Conservation (phyloP, 805 yeast genomes). For the Isabelozyma pseudorhagii region DNA sequence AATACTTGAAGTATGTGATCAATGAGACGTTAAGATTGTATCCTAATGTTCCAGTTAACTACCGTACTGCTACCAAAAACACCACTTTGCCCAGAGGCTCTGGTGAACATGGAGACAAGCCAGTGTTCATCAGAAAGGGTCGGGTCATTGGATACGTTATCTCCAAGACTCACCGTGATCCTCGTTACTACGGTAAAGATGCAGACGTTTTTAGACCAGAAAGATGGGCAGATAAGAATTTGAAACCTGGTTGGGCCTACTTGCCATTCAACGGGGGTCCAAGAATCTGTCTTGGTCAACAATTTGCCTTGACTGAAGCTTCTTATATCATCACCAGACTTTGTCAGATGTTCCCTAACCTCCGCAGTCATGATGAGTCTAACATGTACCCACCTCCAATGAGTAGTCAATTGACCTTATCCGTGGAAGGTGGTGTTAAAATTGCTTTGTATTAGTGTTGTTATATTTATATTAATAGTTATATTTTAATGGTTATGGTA, state of each 20-base stretch:
- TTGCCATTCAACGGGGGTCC: slow-evolving; percentile 57
- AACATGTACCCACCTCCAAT: slow-evolving; percentile 11
- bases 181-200: slow-evolving; percentile 40
- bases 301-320: slow-evolving; percentile 53
- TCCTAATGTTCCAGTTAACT: slow-evolving; percentile 26
- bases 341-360: slow-evolving; percentile 20
- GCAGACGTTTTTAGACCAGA: slow-evolving; percentile 45
- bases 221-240: slow-evolving; percentile 41
- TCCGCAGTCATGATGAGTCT: slow-evolving; percentile 7
- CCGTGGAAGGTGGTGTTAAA: slow-evolving; percentile 10
- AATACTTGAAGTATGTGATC: slow-evolving; percentile 33
- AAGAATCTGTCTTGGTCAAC: slow-evolving; percentile 54
- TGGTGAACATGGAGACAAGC: slow-evolving; percentile 13
- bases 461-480: background rate
- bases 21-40: slow-evolving; percentile 36
- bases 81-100: slow-evolving; percentile 23
- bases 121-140: slow-evolving; percentile 10
- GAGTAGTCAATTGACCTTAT: slow-evolving; percentile 12
- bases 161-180: slow-evolving; percentile 8
- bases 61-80: slow-evolving; percentile 16
- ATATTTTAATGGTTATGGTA: too few relatives aligned
- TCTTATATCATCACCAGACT: slow-evolving; percentile 41
- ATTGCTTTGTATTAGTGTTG: slow-evolving; percentile 7
- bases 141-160: slow-evolving; percentile 8
- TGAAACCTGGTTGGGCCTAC: slow-evolving; percentile 44